These are phyloP conservation scores for Cymbopogon flexuosus DNA, from an alignment of 202 grass and related monocot species.

Conservation along the genomic window DNA sequence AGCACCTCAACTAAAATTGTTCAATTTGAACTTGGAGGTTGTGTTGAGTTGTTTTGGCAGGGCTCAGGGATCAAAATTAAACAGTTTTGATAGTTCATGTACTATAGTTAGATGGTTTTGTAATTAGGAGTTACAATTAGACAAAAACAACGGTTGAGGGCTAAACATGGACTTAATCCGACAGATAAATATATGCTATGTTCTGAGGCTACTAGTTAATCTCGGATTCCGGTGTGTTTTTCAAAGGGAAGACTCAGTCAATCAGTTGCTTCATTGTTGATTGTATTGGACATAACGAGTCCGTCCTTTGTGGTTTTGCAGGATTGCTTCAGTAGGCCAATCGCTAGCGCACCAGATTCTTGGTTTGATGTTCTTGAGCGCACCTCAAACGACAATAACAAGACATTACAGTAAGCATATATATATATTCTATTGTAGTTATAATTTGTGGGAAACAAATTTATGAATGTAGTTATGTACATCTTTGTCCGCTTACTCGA, in stretches of 20 bases:
- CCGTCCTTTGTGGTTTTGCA: slow-evolving; percentile 17
- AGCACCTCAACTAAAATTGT: too few species aligned
- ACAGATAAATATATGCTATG: too few species aligned
- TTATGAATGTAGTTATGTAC: too few species aligned
- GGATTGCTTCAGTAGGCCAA: slow-evolving; percentile 73
- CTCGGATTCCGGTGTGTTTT: background rate
- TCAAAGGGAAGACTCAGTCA: background rate
- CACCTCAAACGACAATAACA: slow-evolving; percentile 66
- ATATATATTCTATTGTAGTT: background rate
- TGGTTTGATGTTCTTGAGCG: slow-evolving; percentile 83
- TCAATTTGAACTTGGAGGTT: too few species aligned
- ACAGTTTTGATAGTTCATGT: too few species aligned
- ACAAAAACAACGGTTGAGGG: too few species aligned
- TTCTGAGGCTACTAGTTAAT: background rate
- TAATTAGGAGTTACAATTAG: too few species aligned
- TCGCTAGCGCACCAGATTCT: slow-evolving; percentile 72
- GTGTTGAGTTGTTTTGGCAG: too few species aligned
- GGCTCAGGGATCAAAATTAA: too few species aligned
- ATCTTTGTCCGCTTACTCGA: background rate
- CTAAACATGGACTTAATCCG: too few species aligned
- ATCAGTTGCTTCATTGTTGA: background rate
- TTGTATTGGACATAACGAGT: background rate
- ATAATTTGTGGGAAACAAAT: background rate
- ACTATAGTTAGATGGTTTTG: too few species aligned
- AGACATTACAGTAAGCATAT: slow-evolving; percentile 61